Conservation (phyloP, 108 stramenopile genomes). For the Schizochytrium sp. region DNA sequence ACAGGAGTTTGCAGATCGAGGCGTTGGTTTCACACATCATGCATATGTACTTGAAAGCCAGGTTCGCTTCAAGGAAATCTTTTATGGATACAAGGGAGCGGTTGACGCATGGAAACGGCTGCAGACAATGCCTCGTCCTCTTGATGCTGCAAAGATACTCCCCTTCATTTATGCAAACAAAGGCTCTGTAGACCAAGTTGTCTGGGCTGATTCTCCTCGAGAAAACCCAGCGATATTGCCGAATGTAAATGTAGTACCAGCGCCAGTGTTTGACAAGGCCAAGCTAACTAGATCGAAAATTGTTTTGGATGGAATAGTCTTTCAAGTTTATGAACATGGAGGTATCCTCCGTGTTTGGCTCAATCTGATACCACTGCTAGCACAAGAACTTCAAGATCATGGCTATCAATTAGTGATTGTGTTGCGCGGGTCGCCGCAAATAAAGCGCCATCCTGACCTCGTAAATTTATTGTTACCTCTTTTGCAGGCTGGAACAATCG, state of each 20-base stretch:
- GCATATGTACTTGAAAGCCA: slow-evolving; percentile 69
- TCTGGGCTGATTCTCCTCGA: neutral
- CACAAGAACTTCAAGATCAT: neutral
- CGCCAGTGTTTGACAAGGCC: too few relatives aligned
- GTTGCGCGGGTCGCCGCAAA: neutral
- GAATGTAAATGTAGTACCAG: too few relatives aligned
- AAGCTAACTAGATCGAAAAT: neutral
- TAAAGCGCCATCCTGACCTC: neutral
- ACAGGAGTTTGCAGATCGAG: slow-evolving; percentile 35
- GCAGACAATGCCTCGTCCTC: slow-evolving; percentile 45
- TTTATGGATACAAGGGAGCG: slow-evolving; percentile 65
- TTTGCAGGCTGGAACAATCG: neutral
- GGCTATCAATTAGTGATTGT: neutral
- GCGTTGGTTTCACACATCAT: slow-evolving; percentile 70
- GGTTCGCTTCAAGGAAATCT: slow-evolving; percentile 64
- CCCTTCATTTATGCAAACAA: slow-evolving; percentile 65
- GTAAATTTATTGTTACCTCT: neutral
- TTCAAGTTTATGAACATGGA: slow-evolving; percentile 60
- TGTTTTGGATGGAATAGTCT: slow-evolving; percentile 68
- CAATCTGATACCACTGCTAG: slow-evolving; percentile 32
- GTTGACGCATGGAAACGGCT: slow-evolving; percentile 61
- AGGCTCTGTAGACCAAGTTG: neutral
- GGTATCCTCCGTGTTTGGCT: slow-evolving; percentile 66
- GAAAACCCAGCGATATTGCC: neutral
- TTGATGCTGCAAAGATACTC: slow-evolving; percentile 47